phyloP scores from a whole-genome alignment of 2,329 filamentous ascomycete genomes.

The Teratosphaeria nubilosa region DNA sequence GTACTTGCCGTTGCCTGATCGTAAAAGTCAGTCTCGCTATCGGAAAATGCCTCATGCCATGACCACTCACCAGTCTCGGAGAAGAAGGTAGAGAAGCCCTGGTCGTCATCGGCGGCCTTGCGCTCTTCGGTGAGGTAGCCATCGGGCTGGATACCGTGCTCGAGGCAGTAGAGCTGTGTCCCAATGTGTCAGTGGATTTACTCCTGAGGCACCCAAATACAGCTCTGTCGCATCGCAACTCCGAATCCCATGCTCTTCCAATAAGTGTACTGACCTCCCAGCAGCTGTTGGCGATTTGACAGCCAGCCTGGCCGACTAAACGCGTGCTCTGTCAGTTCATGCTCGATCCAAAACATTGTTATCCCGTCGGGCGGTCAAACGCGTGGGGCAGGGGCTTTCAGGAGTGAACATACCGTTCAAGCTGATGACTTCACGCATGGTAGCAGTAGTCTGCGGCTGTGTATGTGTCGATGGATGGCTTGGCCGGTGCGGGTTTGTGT shows the following conservation, averaged over 20 bases:
- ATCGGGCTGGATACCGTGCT: slow-evolving; percentile 99
- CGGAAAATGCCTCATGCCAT: background rate
- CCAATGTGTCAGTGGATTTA: slow-evolving; percentile 20
- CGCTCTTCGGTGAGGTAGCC: slow-evolving; percentile 97
- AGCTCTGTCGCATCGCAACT: slow-evolving; percentile 4
- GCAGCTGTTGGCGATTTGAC: slow-evolving; percentile 99
- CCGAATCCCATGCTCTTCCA: slow-evolving; percentile 8
- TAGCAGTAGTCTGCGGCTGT: slow-evolving; percentile 31
- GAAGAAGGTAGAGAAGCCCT: slow-evolving; percentile 99
- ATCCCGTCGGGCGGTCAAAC: slow-evolving; percentile 32
- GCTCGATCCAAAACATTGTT: slow-evolving; percentile 5
- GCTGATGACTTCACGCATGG: slow-evolving; percentile 98
- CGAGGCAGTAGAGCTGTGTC: slow-evolving; percentile 91
- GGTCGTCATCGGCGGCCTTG: slow-evolving; percentile 83
- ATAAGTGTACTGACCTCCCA: slow-evolving; percentile 76
- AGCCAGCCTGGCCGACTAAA: slow-evolving; percentile 98
- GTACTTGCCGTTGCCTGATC: slow-evolving; percentile 88
- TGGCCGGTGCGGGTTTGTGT: background rate
- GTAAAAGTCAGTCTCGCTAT: slow-evolving; percentile 23
- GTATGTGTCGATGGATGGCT: background rate
- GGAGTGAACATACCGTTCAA: slow-evolving; percentile 68
- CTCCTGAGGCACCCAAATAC: slow-evolving; percentile 23
- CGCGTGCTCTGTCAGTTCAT: slow-evolving; percentile 43
- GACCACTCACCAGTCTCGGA: slow-evolving; percentile 88
- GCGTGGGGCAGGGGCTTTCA: slow-evolving; percentile 16